phyloP scores from a whole-genome alignment of 768 basidiomycete genomes.

The Lyophyllum decastes region DNA sequence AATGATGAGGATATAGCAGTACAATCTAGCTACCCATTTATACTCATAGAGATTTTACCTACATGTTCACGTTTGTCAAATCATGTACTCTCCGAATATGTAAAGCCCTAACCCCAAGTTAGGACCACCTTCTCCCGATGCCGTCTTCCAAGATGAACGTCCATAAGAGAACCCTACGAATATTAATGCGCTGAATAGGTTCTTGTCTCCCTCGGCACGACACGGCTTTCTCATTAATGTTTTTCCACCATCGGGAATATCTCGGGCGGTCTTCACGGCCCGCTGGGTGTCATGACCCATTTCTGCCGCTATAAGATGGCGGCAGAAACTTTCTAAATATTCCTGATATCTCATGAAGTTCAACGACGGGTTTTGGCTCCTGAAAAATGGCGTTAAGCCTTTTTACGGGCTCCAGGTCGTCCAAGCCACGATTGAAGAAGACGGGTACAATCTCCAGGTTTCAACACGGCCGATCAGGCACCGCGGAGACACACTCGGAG shows the following conservation, averaged over 20 bases:
- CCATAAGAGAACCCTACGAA: not conserved
- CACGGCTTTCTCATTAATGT: not conserved
- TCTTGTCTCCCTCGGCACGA: not conserved
- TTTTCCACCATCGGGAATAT: slow-evolving; percentile 7
- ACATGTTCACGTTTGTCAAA: too few relatives aligned
- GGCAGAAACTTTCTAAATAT: not conserved
- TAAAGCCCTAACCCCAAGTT: slow-evolving; percentile 3
- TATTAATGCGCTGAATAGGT: not conserved
- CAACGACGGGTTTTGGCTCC: slow-evolving; percentile 75
- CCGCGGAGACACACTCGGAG: slow-evolving; percentile 64
- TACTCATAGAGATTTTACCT: too few relatives aligned
- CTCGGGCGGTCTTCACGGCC: slow-evolving; percentile 22
- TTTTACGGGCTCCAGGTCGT: slow-evolving; percentile 65
- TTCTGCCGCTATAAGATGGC: slow-evolving; percentile 2
- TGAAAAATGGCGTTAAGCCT: slow-evolving; percentile 62
- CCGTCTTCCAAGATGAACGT: not conserved
- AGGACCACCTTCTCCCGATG: not conserved
- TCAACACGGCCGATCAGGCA: slow-evolving; percentile 62
- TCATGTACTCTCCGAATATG: too few relatives aligned
- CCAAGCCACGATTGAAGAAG: slow-evolving; percentile 41
- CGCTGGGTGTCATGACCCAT: slow-evolving; percentile 12
- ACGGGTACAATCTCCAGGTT: slow-evolving; percentile 59
- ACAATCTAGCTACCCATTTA: too few relatives aligned
- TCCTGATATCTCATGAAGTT: slow-evolving; percentile 60
- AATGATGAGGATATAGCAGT: not conserved